These are phyloP conservation scores for Paraglomus brasilianum DNA, from an alignment of 192 early-diverging fungal species.

Conservation along the genomic window DNA sequence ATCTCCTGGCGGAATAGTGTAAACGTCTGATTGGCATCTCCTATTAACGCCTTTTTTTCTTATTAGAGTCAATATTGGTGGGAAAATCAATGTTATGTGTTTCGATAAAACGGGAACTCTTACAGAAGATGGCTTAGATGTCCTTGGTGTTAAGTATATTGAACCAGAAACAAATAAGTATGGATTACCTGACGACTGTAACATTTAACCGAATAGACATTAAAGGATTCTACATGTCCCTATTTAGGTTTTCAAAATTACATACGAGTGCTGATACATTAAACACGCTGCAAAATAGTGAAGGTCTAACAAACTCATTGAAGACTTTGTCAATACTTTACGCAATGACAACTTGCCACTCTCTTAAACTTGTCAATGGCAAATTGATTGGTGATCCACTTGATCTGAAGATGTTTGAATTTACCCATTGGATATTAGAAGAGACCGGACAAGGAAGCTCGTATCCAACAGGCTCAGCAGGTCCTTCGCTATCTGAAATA, in stretches of 20 bases:
- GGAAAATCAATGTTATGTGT: constrained; percentile 93
- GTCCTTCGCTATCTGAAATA: constrained; percentile 20
- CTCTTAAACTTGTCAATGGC: constrained; percentile 88
- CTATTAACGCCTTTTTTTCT: neutral
- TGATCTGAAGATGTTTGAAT: constrained; percentile 98
- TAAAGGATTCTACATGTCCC: no score
- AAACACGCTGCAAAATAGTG: neutral
- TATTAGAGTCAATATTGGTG: constrained; percentile 87
- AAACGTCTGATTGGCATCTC: neutral
- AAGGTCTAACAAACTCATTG: neutral
- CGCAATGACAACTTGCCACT: constrained; percentile 78
- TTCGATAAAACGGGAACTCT: constrained; percentile 99
- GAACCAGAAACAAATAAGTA: constrained; percentile 48
- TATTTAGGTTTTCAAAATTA: constrained; percentile 22
- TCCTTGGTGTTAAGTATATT: constrained; percentile 81
- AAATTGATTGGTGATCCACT: constrained; percentile 92
- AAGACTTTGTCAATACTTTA: constrained; percentile 46
- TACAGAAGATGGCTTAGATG: constrained; percentile 94
- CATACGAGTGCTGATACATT: constrained; percentile 20
- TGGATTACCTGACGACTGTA: neutral
- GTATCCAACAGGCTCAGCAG: neutral
- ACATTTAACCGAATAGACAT: no score
- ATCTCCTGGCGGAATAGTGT: neutral
- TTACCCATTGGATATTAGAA: constrained; percentile 90
- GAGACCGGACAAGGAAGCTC: constrained; percentile 63